Base-by-base conservation (phyloP, 768 basidiomycete genomes). In the Phlebiopsis flavidoalba region DNA sequence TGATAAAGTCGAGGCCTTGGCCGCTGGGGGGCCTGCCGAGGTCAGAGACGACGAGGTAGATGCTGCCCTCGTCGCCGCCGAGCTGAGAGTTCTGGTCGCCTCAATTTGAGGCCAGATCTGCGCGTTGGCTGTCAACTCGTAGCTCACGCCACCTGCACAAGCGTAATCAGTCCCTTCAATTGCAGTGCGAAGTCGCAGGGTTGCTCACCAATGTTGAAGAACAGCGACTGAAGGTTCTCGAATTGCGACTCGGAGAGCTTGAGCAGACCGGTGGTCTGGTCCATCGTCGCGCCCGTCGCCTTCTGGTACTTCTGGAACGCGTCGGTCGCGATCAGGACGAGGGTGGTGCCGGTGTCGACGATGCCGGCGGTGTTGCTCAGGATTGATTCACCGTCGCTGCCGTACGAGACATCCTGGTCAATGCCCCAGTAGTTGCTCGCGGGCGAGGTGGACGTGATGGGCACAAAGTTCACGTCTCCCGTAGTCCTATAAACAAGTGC, bases 71-170 rank as follows among this genome's bases (percentile, higher is more conserved):
- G 26, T 73, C 69, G 50, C 88, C 88, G 59, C 85, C 85, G 14
- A 90, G 78, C 36, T 73, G 71, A 15, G 74, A 70, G 73, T 89
- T 88, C 62, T n/a, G n/a, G n/a, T n/a, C n/a, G n/a, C n/a, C n/a
- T 83, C 74, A 3, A 75, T 66, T 51, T 84, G 81, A 0, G 86
- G 87, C 85, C 86, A 89, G 63, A 85, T 82, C 76, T 90, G 87
- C 3, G 84, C 86, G 66, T 87, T 85, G n/a, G 83, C 69, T 3
- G 82, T 83, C 59, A 89, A 64, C 70, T 83, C 81, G 64, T 78
- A 86, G 10, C 77, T 79, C n/a, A 72, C 72, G 80, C 83, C 61
- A 49, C 53, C 63, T 55, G 54, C 53, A 19, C 8, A 14, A 1
- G 11, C 22, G 12, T 3, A 12, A n/a, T 55, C 37, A 55, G 35